Conservation (phyloP, 129 eudicot genomes). For the Tagetes erecta region DNA sequence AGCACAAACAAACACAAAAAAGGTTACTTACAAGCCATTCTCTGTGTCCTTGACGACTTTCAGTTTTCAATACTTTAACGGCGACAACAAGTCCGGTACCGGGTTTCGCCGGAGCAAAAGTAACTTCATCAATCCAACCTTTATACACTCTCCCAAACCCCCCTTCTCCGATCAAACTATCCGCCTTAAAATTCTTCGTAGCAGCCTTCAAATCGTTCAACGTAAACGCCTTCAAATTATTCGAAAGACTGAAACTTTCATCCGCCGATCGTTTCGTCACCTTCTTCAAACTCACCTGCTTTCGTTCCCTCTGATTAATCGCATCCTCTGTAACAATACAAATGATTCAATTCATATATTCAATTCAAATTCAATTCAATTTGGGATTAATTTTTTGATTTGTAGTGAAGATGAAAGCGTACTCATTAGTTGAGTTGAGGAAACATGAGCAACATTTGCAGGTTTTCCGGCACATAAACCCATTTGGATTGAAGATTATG, state of each 20-base stretch:
- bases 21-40: constrained; percentile 68
- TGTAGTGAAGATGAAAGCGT: constrained; percentile 18
- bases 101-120: constrained; percentile 55
- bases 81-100: constrained; percentile 63
- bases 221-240: constrained; percentile 55
- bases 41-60: constrained; percentile 65
- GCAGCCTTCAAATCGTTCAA: constrained; percentile 56
- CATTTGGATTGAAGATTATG: constrained; percentile 38
- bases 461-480: constrained; percentile 64
- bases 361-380: neutral
- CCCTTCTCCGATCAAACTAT: constrained; percentile 66
- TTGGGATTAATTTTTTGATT: no score
- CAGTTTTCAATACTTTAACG: constrained; percentile 55
- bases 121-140: constrained; percentile 64
- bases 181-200: constrained; percentile 58
- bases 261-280: constrained; percentile 23
- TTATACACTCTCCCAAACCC: constrained; percentile 63
- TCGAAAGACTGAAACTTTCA: constrained; percentile 27
- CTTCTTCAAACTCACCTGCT: constrained; percentile 25
- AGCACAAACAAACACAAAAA: no score
- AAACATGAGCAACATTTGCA: constrained; percentile 76
- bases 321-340: constrained; percentile 38
- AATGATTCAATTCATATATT: neutral
- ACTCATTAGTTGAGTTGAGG: constrained; percentile 64
- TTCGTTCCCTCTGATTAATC: constrained; percentile 6